Evolutionary conservation across 2,329 filamentous ascomycete species (phyloP).

Genomic region (Bipolaris victoriae): DNA sequence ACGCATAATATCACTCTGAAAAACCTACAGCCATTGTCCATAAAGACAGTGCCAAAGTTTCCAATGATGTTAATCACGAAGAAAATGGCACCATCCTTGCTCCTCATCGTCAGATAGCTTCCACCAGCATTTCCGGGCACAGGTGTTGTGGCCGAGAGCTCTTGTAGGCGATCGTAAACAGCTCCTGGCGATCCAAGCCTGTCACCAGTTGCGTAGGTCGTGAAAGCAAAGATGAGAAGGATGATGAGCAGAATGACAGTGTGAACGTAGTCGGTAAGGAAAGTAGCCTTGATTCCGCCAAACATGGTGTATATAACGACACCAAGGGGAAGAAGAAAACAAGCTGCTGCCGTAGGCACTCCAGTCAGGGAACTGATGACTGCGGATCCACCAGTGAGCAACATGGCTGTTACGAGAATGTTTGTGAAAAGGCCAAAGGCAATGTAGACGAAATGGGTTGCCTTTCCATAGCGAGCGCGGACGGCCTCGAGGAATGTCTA

Average conservation of each 20-base stretch:
- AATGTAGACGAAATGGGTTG: constrained; percentile 78
- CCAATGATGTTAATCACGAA: constrained; percentile 90
- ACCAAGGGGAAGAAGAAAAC: constrained; percentile 80
- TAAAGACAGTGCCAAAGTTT: constrained; percentile 82
- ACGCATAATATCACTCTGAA: not conserved
- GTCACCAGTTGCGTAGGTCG: constrained; percentile 75
- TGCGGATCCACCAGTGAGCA: constrained; percentile 81
- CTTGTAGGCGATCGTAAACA: constrained; percentile 78
- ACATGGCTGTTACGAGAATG: constrained; percentile 87
- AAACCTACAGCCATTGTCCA: constrained; percentile 73
- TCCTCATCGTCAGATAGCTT: constrained; percentile 88
- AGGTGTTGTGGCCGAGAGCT: constrained; percentile 71
- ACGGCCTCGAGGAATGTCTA: constrained; percentile 85
- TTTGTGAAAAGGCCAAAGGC: constrained; percentile 81
- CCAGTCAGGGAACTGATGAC: constrained; percentile 63
- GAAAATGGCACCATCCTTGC: constrained; percentile 80
- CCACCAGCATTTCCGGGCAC: constrained; percentile 77
- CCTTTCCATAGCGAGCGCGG: constrained; percentile 76
- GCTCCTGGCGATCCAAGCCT: constrained; percentile 74
- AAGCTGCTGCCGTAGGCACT: constrained; percentile 78
- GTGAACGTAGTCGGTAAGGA: constrained; percentile 84
- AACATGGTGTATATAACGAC: constrained; percentile 79
- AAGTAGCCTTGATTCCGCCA: constrained; percentile 71
- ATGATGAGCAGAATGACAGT: constrained; percentile 84
- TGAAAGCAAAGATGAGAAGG: constrained; percentile 83